These are phyloP conservation scores for Neurospora sp. DNA, from an alignment of 495 filamentous ascomycete genomes.

Conservation along the genomic window DNA sequence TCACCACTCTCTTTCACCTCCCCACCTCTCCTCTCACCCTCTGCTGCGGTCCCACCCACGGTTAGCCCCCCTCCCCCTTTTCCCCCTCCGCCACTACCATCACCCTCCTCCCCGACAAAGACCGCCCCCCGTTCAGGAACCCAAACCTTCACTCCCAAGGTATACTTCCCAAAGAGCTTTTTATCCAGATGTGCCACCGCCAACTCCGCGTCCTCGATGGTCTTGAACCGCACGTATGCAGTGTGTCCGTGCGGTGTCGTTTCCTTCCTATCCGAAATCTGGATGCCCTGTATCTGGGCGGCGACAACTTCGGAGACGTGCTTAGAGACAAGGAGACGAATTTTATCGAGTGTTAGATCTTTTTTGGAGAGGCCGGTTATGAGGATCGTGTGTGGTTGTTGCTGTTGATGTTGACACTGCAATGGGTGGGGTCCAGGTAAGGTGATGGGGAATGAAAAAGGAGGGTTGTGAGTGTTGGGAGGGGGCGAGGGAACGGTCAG, in stretches of 20 bases:
- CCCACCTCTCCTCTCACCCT: not conserved
- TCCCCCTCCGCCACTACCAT: not conserved
- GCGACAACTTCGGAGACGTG: conserved; percentile 1
- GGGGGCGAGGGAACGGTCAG: not conserved
- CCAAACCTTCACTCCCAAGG: not conserved
- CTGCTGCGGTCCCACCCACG: not conserved
- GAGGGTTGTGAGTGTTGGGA: not conserved
- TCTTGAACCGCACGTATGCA: conserved; percentile 5
- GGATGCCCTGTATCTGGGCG: not conserved
- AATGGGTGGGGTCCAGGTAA: not conserved
- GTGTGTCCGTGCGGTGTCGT: not conserved
- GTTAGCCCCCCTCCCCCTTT: not conserved
- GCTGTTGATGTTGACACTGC: not conserved
- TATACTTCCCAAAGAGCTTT: not conserved
- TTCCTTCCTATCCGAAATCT: not conserved
- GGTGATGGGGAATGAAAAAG: not conserved
- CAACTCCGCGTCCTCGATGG: not conserved
- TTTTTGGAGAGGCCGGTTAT: not conserved
- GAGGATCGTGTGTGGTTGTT: not conserved
- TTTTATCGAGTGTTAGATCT: not conserved
- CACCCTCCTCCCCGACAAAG: not conserved
- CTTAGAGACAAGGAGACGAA: not conserved
- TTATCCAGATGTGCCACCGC: not conserved
- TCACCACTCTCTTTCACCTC: not conserved
- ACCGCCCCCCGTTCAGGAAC: not conserved